Evolutionary conservation across 768 basidiomycete species (phyloP), one percentile per base, ranked within the genome.

Genomic region (Lentinula raphanica): DNA sequence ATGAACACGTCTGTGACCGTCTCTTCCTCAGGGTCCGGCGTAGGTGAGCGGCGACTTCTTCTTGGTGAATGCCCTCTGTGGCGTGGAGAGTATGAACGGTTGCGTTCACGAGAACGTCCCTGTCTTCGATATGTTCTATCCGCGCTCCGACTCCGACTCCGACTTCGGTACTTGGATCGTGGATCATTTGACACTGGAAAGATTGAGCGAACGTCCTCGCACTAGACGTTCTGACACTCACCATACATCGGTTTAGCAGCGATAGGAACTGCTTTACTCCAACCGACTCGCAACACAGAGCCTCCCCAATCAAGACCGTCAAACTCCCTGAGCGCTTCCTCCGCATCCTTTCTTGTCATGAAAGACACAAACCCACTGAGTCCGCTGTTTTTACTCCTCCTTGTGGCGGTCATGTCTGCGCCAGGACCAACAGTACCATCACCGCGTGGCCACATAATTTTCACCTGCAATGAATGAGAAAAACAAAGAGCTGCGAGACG

Each of bases 401-500:
- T 80, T 15, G 85, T 80, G 7, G 81, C 71, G 23, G 87, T 88
- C 81, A 92, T 89, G 45, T 91, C 87, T 23, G 84, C 81, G 2
- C 87, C 91, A 49, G 88, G 86, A 29, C 88, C 87, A 5, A 72
- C 62, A 2, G 80, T 77, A 17, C 74, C 79, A 66, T 95, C 93
- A 11, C 85, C 82, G 39, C 96, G 86, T n/a, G 95, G 96, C 94
- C 94, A 98, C 95, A 98, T 98, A 63, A 98, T 86, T 77, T 96
- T 94, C 44, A 94, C 91, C 92, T 94, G 56, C 59, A 25, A 12
- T 35, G 9, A 56, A 15, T 21, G 39, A 19, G n/a, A 23, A 11
- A 42, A 27, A n/a, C n/a, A 60, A 28, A 56, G 9, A 3, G 27
- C 58, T 5, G 5, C 6, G 2, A 36, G 38, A 59, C 12, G 21